Evolutionary conservation across 148 eudicot species (phyloP), one percentile per base, ranked within the genome.

Genomic region (Polygonum maritimum): DNA sequence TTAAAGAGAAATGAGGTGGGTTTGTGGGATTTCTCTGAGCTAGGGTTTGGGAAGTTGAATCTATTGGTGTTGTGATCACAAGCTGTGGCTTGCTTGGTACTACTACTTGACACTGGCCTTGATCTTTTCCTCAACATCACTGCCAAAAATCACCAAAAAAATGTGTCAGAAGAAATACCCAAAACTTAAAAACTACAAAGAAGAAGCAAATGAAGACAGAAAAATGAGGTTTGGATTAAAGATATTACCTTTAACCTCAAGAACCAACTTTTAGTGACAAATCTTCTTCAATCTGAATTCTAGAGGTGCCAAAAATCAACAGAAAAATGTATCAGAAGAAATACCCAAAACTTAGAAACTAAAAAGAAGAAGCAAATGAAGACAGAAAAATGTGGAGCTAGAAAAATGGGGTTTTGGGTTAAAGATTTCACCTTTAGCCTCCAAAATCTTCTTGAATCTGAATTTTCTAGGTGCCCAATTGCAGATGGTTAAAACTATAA

Each of bases 51-150:
- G 57, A 45, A 63, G 18, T 75, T 75, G 76, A 16, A 13, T 36
- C 48, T 45, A 26, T 15, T 35, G 60, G 15, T 12, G 21, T 40
- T 83, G 19, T 85, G 90, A 58, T 90, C 97, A 51, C 82, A 73
- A 81, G 83, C 76, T 15, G 78, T 72, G 8, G 84, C 71, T 83
- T 86, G 93, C 80, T 87, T 85, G 52, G 31, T 26, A 26, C 31
- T 26, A 26, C 77, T 81, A 67, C 71, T 67, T 8, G 86, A 81
- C 74, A 89, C 87, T 74, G 86, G 57, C 69, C 92, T 87, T 74
- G 92, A 88, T 86, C 90, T 91, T 67, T 87, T 91, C 77, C 92
- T 88, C 85, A 92, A 85, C 94, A 90, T 85, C 76, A 82, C 84
- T 76, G 75, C 52, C 7, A 22, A 41, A 71, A n/a, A 15, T n/a